These are phyloP conservation scores for Fusarium caatingaense DNA, from an alignment of 2,329 filamentous ascomycete genomes.

Conservation along the genomic window DNA sequence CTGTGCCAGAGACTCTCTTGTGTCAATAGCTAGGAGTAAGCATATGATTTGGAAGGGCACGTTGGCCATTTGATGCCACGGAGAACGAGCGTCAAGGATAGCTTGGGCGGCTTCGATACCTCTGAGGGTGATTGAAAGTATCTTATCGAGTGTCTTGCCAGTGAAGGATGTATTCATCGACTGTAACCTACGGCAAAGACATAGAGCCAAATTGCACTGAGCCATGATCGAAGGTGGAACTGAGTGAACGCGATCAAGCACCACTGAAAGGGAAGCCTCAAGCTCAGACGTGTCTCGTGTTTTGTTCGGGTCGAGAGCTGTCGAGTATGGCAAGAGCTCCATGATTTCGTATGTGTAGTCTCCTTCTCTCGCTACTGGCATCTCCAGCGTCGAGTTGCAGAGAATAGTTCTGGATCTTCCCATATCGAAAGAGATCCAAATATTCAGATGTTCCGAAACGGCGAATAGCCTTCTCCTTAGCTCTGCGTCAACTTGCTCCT, in stretches of 20 bases:
- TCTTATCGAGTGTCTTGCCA: conserved; percentile 55
- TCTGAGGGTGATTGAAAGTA: conserved; percentile 58
- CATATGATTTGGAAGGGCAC: conserved; percentile 70
- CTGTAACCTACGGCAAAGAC: conserved; percentile 65
- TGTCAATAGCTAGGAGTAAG: conserved; percentile 66
- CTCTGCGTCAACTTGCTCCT: conserved; percentile 51
- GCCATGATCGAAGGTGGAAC: conserved; percentile 58
- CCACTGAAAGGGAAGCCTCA: conserved; percentile 54
- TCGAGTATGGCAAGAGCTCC: conserved; percentile 63
- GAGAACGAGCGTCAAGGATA: conserved; percentile 57
- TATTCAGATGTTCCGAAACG: conserved; percentile 67
- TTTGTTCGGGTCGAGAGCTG: conserved; percentile 64
- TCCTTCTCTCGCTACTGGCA: conserved; percentile 53
- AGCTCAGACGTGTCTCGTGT: conserved; percentile 56
- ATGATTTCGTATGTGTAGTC: conserved; percentile 62
- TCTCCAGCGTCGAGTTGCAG: conserved; percentile 57
- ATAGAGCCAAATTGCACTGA: conserved; percentile 66
- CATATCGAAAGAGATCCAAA: conserved; percentile 69
- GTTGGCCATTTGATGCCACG: conserved; percentile 71
- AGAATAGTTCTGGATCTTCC: conserved; percentile 64
- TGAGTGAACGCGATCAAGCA: conserved; percentile 56
- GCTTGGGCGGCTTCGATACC: conserved; percentile 60
- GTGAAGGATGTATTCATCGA: conserved; percentile 61
- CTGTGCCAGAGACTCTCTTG: conserved; percentile 58
- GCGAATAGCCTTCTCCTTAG: conserved; percentile 58